Evolutionary conservation across 176 grass and related monocot genomes (phyloP).

Genomic region (Pontederia paniculata): DNA sequence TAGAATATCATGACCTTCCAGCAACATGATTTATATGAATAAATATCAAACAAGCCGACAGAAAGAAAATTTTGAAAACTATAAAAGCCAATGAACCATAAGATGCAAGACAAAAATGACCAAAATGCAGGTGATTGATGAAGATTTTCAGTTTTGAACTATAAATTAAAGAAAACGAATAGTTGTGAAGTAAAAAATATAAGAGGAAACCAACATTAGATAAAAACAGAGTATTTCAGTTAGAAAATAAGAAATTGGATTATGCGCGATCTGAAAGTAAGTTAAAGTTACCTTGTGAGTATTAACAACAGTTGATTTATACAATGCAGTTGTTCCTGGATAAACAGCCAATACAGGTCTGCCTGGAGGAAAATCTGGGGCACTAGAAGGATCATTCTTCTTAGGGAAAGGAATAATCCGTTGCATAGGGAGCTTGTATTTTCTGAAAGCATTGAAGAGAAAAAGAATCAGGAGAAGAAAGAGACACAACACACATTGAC

Average conservation of each 20-base stretch:
- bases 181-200: too few species aligned
- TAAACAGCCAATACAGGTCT: slow-evolving; percentile 89
- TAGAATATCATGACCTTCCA: too few species aligned
- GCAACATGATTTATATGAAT: too few species aligned
- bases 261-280: not conserved
- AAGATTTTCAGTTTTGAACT: too few species aligned
- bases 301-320: slow-evolving; percentile 81
- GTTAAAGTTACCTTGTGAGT: slow-evolving; percentile 53
- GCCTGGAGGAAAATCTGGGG: slow-evolving; percentile 72
- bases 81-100: too few species aligned
- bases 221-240: not conserved
- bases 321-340: slow-evolving; percentile 92
- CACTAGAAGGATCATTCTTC: slow-evolving; percentile 76
- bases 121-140: too few species aligned
- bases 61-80: too few species aligned
- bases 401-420: slow-evolving; percentile 94
- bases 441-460: slow-evolving; percentile 35
- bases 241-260: not conserved
- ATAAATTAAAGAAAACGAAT: too few species aligned
- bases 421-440: slow-evolving; percentile 68
- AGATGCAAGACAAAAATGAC: too few species aligned
- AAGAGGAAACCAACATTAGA: too few species aligned
- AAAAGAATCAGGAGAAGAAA: slow-evolving; percentile 20
- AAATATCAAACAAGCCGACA: too few species aligned
- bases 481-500: not conserved